Conservation (phyloP, 805 yeast genomes). For the Yarrowia hollandica region DNA sequence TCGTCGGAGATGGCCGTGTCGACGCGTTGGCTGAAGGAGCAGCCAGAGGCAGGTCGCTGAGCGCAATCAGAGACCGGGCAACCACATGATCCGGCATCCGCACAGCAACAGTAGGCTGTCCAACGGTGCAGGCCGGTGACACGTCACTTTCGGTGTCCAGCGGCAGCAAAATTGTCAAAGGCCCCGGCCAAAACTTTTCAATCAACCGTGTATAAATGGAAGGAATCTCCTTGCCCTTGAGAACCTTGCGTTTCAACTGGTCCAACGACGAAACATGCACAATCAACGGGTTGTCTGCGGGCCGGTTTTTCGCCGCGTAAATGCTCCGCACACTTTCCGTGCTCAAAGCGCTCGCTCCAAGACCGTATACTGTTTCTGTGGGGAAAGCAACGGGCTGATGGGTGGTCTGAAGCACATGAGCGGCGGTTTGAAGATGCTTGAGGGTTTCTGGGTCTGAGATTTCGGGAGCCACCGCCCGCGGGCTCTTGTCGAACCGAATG, state of each 20-base stretch:
- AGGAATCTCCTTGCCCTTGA: constrained; percentile 57
- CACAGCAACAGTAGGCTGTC: constrained; percentile 88
- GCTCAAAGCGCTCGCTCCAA: constrained; percentile 81
- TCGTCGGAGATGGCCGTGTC: constrained; percentile 90
- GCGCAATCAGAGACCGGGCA: constrained; percentile 84
- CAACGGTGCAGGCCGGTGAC: constrained; percentile 78
- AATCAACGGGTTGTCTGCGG: constrained; percentile 92
- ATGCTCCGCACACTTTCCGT: constrained; percentile 75
- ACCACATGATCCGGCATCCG: constrained; percentile 84
- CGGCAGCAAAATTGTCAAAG: constrained; percentile 83
- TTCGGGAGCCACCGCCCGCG: constrained; percentile 38
- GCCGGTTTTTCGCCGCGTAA: constrained; percentile 87
- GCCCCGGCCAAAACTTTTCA: constrained; percentile 91
- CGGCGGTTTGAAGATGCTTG: constrained; percentile 57
- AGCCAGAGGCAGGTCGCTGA: constrained; percentile 86
- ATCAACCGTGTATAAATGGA: constrained; percentile 63
- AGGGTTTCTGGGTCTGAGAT: constrained; percentile 53
- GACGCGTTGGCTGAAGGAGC: constrained; percentile 98
- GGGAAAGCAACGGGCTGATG: constrained; percentile 84
- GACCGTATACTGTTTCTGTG: constrained; percentile 95
- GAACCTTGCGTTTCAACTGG: constrained; percentile 64
- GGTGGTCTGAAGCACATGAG: constrained; percentile 51
- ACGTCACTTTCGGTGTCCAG: constrained; percentile 47
- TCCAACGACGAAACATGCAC: constrained; percentile 79
- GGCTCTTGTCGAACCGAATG: constrained; percentile 47